phyloP scores from a whole-genome alignment of 1,139 yeast species.

The Pichia sp. region DNA sequence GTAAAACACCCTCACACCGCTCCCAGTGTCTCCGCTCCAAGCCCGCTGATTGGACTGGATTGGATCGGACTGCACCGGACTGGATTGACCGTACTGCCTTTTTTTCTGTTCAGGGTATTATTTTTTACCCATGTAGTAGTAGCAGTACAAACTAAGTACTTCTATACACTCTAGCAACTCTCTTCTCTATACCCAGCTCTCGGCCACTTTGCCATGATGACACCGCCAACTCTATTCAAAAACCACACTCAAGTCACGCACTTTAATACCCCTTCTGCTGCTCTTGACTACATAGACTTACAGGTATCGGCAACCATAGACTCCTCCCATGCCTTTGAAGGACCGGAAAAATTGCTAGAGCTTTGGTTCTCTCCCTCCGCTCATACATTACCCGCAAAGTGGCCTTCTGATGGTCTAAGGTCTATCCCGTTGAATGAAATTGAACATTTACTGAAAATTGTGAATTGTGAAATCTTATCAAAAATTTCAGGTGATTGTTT shows the following conservation, averaged over 20 bases:
- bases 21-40: no score
- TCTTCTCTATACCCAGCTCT: no score
- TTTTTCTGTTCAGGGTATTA: neutral
- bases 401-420: slow-evolving; percentile 46
- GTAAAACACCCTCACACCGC: neutral
- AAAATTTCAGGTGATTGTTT: slow-evolving; percentile 58
- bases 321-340: slow-evolving; percentile 89
- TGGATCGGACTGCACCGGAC: no score
- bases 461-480: slow-evolving; percentile 83
- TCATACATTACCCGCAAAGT: slow-evolving; percentile 34
- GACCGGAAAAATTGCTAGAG: slow-evolving; percentile 91
- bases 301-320: slow-evolving; percentile 74
- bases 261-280: slow-evolving; percentile 5
- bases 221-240: slow-evolving; percentile 13
- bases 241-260: slow-evolving; percentile 9
- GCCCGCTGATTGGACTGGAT: no score
- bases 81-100: no score
- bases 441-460: slow-evolving; percentile 70
- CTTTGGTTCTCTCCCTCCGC: slow-evolving; percentile 67
- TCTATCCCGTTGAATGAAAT: slow-evolving; percentile 60
- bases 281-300: slow-evolving; percentile 56
- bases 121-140: no score
- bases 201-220: no score
- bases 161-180: no score
- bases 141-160: no score